Evolutionary conservation across 257 asterid species (phyloP), one percentile per base, ranked within the genome.

Genomic region (Solanum rostratum): DNA sequence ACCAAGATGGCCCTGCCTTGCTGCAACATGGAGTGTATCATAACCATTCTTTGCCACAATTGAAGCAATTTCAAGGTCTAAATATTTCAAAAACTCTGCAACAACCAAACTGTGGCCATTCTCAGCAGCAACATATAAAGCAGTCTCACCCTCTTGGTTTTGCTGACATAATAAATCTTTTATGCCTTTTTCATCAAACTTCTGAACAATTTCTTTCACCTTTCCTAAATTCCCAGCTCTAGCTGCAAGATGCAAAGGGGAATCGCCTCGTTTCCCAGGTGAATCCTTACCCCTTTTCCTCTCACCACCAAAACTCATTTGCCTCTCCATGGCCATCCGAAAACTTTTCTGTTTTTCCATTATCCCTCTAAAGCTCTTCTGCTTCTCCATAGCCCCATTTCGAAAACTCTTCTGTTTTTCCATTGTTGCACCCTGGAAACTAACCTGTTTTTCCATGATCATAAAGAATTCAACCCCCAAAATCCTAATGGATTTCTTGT

Each of bases 341-440:
- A 97, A 97, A 87, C 99, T 97, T 81, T 92, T 97, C 90, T 97
- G 99, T 88, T 97, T 97, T 89, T 95, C 99, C 95, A 95, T 92
- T 49, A 93, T 88, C 7, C 99, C 98, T 84, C 82, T 90, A 62
- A 94, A 95, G 88, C 98, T 95, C 90, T 90, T 95, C 88, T 97
- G 98, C 84, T 93, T 93, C 89, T 96, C 99, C 94, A 92, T 90
- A 0, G 80, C 87, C 82, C 86, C 93, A 10, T 80, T 85, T 5
- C 90, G 90, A 86, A 92, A 92, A 89, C 97, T 95, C 84, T 85
- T 92, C 85, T 94, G 97, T 80, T 93, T 93, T 54, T 95, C 99
- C 83, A 94, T 27, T 15, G 24, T 88, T 41, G 83, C 79, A 3
- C 91, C 91, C 41, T 74, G 87, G 41, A 90, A 92, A 89, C 96